A percentile compares a stretch with the other conserved stretches of the same genome.
Evolutionary conservation across 768 basidiomycete species (phyloP).

Genomic region (Kwoniella dejecticola): DNA sequence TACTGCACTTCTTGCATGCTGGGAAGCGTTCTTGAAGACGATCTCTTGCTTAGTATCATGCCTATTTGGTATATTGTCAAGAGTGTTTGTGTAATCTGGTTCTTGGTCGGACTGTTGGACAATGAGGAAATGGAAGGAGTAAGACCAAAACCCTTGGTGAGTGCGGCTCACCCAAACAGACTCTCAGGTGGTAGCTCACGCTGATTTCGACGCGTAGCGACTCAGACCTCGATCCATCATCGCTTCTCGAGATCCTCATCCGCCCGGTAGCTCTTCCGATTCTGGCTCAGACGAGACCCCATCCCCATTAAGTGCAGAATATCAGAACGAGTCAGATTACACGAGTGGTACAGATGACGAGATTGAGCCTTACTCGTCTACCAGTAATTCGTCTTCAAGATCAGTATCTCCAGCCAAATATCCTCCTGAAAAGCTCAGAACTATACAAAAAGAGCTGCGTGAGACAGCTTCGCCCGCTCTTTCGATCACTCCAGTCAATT

Average conservation of each 20-base stretch:
- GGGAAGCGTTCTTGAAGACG: slow-evolving; percentile 4
- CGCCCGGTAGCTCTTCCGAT: background rate
- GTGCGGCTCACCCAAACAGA: background rate
- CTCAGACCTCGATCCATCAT: slow-evolving; percentile 6
- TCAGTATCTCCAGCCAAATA: background rate
- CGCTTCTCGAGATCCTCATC: background rate
- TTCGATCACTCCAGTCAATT: background rate
- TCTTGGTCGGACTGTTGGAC: slow-evolving; percentile 6
- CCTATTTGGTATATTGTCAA: slow-evolving; percentile 11
- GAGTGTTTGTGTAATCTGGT: slow-evolving; percentile 5
- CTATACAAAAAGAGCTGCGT: background rate
- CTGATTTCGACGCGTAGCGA: background rate
- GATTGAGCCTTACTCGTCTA: background rate
- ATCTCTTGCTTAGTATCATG: background rate
- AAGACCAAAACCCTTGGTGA: slow-evolving; percentile 17
- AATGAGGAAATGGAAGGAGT: background rate
- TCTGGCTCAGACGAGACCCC: background rate
- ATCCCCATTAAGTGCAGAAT: no score
- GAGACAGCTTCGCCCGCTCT: background rate
- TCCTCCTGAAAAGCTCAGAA: background rate
- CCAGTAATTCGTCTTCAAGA: background rate
- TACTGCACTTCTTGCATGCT: slow-evolving; percentile 4
- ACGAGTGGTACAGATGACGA: background rate
- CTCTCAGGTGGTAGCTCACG: background rate
- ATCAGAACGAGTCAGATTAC: background rate